Conservation (phyloP, 1,139 yeast species). For the Hyphopichia pseudoburtonii region DNA sequence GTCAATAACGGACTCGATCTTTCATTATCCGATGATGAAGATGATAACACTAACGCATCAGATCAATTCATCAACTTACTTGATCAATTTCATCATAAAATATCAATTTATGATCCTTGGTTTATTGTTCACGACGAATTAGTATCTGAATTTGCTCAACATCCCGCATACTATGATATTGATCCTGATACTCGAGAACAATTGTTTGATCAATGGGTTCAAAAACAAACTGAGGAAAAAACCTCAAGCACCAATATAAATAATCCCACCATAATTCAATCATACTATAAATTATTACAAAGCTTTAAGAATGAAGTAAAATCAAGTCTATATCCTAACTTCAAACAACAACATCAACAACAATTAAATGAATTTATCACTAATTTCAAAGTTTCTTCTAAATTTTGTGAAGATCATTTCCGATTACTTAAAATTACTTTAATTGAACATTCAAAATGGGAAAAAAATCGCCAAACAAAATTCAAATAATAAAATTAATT, state of each 20-base stretch:
- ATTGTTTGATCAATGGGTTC: slow-evolving; percentile 36
- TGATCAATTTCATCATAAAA: slow-evolving; percentile 19
- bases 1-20: slow-evolving; percentile 18
- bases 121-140: slow-evolving; percentile 39
- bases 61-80: slow-evolving; percentile 28
- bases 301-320: slow-evolving; percentile 30
- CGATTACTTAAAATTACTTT: slow-evolving; percentile 25
- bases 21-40: slow-evolving; percentile 17
- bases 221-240: slow-evolving; percentile 6
- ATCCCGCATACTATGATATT: slow-evolving; percentile 32
- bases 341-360: slow-evolving; percentile 12
- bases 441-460: slow-evolving; percentile 25
- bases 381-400: no score
- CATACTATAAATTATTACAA: slow-evolving; percentile 27
- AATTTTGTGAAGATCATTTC: slow-evolving; percentile 18
- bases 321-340: slow-evolving; percentile 26
- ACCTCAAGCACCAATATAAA: slow-evolving; percentile 3
- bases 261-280: slow-evolving; percentile 28
- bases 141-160: slow-evolving; percentile 25
- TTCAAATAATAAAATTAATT: slow-evolving; percentile 18
- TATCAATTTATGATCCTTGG: slow-evolving; percentile 41
- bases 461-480: slow-evolving; percentile 15
- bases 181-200: slow-evolving; percentile 20
- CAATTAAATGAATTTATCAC: not conserved
- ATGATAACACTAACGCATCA: slow-evolving; percentile 8